Percentiles rank a stretch among this genome's conserved stretches.
Conservation (phyloP, 192 early-diverging fungal genomes). For the Coemansia brasiliensis region DNA sequence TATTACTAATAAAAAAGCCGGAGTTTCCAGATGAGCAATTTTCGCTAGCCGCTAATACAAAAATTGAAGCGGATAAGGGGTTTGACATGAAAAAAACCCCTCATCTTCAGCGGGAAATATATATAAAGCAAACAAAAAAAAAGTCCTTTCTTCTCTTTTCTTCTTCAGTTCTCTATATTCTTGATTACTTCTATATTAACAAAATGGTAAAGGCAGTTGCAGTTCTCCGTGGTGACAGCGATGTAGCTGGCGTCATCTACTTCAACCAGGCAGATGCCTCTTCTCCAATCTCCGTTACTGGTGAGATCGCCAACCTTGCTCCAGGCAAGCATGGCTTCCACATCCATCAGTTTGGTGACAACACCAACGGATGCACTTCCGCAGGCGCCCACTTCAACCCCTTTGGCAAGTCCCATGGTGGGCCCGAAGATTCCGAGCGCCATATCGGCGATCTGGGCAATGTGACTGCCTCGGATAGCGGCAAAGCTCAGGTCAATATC, state of each 20-base stretch:
- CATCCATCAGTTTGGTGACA: conserved; percentile 76
- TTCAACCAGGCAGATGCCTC: conserved; percentile 68
- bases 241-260: conserved; percentile 68
- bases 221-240: conserved; percentile 70
- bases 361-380: conserved; percentile 79
- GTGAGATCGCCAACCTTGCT: conserved; percentile 61
- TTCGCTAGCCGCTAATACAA: neutral
- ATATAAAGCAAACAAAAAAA: neutral
- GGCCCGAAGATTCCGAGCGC: conserved; percentile 62
- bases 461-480: conserved; percentile 59
- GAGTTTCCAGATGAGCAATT: neutral
- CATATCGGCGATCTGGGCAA: conserved; percentile 95
- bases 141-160: neutral
- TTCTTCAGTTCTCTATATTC: neutral
- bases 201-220: conserved; percentile 85
- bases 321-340: conserved; percentile 87
- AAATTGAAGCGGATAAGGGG: conserved; percentile 7
- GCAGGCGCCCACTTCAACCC: conserved; percentile 91
- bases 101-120: neutral
- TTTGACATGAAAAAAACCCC: neutral
- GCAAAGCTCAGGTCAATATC: conserved; percentile 57
- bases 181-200: conserved; percentile 10
- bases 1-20: conserved; percentile 1
- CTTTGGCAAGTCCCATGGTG: conserved; percentile 73
- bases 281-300: conserved; percentile 59